Conservation (phyloP, 441 rosid species). For the Euphorbia schlechtendalii region DNA sequence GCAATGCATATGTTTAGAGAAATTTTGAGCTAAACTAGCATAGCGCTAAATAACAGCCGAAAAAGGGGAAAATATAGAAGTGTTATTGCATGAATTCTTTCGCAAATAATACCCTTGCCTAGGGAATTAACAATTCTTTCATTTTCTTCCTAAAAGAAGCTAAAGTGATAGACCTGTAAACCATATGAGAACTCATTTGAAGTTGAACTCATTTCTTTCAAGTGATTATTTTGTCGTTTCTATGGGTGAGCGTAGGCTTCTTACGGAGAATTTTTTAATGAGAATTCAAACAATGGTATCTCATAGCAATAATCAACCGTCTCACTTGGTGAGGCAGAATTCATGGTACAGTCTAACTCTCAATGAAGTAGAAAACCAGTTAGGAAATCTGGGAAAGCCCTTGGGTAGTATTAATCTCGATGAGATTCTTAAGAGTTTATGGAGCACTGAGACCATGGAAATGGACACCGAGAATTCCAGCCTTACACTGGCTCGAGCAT, state of each 20-base stretch:
- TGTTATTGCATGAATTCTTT: neutral
- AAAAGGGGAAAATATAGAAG: neutral
- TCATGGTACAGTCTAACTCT: constrained; percentile 62
- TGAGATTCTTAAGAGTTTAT: constrained; percentile 61
- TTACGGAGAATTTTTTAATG: constrained; percentile 27
- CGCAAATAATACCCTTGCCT: no score
- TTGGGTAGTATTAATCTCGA: constrained; percentile 68
- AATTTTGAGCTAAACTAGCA: no score
- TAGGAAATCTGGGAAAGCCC: constrained; percentile 63
- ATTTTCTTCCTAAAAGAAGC: no score
- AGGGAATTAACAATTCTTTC: no score
- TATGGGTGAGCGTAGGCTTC: constrained; percentile 13
- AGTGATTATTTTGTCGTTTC: constrained; percentile 5
- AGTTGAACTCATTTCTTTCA: no score
- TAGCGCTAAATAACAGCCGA: neutral
- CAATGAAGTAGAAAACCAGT: constrained; percentile 57
- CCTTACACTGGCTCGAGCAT: constrained; percentile 41
- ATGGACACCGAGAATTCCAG: constrained; percentile 39
- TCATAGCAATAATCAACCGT: constrained; percentile 37
- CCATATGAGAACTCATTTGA: no score
- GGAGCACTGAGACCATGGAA: constrained; percentile 35
- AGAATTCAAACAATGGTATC: constrained; percentile 50
- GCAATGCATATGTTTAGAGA: no score
- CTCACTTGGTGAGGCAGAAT: constrained; percentile 35
- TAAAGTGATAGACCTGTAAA: no score